Percentiles rank a stretch among this genome's conserved stretches.
Conservation (phyloP, 2,329 filamentous ascomycete species). For the Microcyclospora tardicrescens region DNA sequence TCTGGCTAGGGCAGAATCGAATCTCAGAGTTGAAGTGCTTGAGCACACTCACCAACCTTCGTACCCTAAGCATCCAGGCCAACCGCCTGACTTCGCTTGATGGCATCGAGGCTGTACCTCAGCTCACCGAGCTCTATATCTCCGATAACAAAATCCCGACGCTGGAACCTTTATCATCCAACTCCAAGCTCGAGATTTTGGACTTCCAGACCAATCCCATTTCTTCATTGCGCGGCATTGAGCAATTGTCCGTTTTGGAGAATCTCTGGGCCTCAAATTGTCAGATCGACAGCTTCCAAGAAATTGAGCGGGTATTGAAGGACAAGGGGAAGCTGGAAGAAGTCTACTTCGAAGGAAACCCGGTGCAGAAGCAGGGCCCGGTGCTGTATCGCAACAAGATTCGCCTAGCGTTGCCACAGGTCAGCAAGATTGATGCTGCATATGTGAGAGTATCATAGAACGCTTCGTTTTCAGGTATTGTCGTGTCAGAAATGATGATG, state of each 20-base stretch:
- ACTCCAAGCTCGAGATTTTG: slow-evolving; percentile 55
- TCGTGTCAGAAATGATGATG: too few species aligned
- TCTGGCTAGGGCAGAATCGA: slow-evolving; percentile 96
- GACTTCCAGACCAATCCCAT: slow-evolving; percentile 88
- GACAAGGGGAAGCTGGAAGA: slow-evolving; percentile 73
- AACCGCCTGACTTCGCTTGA: slow-evolving; percentile 75
- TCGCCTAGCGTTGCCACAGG: slow-evolving; percentile 68
- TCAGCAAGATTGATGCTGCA: slow-evolving; percentile 86
- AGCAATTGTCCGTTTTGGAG: slow-evolving; percentile 57
- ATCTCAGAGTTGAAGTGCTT: slow-evolving; percentile 74
- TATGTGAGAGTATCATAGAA: background rate
- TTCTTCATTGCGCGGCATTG: slow-evolving; percentile 58
- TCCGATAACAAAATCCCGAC: slow-evolving; percentile 83
- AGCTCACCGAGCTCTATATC: slow-evolving; percentile 86
- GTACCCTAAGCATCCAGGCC: slow-evolving; percentile 85
- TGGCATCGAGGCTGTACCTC: slow-evolving; percentile 58
- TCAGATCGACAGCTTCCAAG: slow-evolving; percentile 61
- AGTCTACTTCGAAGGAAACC: slow-evolving; percentile 94
- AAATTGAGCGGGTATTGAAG: slow-evolving; percentile 64
- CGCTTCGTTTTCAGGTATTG: background rate
- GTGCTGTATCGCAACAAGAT: slow-evolving; percentile 92
- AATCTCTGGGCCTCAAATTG: slow-evolving; percentile 96
- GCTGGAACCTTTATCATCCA: slow-evolving; percentile 50
- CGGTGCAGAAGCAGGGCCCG: slow-evolving; percentile 65
- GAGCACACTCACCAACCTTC: slow-evolving; percentile 60